Conservation (phyloP, 257 asterid species). For the Solanum dulcamara region DNA sequence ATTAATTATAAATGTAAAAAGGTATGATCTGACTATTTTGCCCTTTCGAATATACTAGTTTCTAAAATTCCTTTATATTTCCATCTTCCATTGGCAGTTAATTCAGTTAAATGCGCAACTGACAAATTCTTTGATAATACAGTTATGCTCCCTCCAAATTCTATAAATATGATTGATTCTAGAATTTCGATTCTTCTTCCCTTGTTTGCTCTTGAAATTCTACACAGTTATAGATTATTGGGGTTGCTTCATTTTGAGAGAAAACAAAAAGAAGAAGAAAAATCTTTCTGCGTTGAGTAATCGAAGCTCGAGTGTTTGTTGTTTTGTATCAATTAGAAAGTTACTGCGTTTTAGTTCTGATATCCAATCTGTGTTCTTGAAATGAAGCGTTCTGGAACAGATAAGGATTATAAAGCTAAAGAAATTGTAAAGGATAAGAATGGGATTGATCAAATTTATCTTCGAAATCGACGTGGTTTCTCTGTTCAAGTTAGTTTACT, state of each 20-base stretch:
- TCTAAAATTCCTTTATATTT: no score
- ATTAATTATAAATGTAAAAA: no score
- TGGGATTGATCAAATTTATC: constrained; percentile 48
- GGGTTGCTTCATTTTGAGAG: not conserved
- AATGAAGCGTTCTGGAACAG: constrained; percentile 55
- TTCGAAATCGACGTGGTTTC: constrained; percentile 54
- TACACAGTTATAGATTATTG: not conserved
- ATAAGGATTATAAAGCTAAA: no score
- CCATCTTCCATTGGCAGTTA: constrained; percentile 9
- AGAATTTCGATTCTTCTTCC: not conserved
- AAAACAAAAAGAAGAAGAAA: not conserved
- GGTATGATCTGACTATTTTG: no score
- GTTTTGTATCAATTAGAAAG: not conserved
- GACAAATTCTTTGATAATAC: not conserved
- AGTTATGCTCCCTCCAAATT: not conserved
- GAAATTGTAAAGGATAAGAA: constrained; percentile 46
- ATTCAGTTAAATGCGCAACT: not conserved
- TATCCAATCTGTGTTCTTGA: constrained; percentile 15
- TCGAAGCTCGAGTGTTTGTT: not conserved
- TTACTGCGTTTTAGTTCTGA: not conserved
- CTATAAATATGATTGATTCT: not conserved
- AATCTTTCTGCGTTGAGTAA: not conserved
- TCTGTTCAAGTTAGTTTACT: constrained; percentile 47
- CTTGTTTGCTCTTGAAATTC: constrained; percentile 18
- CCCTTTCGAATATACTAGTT: no score